Percentiles rank a stretch among this genome's conserved stretches.
Evolutionary conservation across 352 stramenopile genomes (phyloP).

Genomic region (Thraustochytrium sp.): DNA sequence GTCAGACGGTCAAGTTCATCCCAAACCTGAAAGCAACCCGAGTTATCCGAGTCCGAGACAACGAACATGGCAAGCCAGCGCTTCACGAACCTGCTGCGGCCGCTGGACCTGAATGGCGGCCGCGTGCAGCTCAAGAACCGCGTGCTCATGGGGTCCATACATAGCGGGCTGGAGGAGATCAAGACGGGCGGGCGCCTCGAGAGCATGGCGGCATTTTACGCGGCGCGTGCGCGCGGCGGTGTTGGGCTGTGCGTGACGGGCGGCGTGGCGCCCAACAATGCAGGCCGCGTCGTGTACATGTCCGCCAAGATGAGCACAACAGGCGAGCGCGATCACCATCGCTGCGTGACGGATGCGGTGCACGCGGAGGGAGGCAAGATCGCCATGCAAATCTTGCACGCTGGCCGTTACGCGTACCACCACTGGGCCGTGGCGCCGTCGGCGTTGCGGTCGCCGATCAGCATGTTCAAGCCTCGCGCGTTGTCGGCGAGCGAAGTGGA

Average conservation of each 20-base stretch:
- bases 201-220: conserved; percentile 87
- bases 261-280: conserved; percentile 84
- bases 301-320: conserved; percentile 84
- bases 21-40: too few relatives aligned
- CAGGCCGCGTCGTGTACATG: conserved; percentile 82
- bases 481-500: conserved; percentile 73
- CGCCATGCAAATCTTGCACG: conserved; percentile 84
- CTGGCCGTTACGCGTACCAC: conserved; percentile 91
- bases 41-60: not conserved
- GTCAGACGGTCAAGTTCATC: too few relatives aligned
- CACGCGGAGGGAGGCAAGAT: conserved; percentile 72
- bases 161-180: conserved; percentile 78
- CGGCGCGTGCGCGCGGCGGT: conserved; percentile 80
- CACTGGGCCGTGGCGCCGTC: conserved; percentile 85
- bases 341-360: conserved; percentile 84
- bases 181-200: conserved; percentile 54
- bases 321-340: conserved; percentile 76
- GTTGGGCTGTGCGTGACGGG: conserved; percentile 89
- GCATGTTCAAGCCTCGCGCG: conserved; percentile 76
- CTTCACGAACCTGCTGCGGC: conserved; percentile 66
- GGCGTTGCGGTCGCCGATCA: conserved; percentile 85
- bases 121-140: conserved; percentile 75
- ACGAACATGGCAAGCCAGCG: not conserved
- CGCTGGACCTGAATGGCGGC: conserved; percentile 62
- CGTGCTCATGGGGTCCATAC: conserved; percentile 83